Base-by-base conservation (phyloP, 257 asterid species). In the Agastache rugosa region DNA sequence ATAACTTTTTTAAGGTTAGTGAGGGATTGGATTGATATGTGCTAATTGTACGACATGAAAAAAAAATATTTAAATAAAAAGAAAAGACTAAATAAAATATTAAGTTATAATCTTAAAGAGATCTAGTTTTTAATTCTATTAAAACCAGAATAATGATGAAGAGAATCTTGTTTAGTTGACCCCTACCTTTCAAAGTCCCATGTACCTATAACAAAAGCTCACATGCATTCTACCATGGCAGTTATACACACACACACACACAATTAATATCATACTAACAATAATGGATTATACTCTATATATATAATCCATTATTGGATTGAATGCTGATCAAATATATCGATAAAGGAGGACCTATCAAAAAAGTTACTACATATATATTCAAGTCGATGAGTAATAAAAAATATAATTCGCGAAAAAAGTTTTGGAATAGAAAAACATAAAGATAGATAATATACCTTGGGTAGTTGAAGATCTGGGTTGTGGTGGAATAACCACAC, bases 401-500 rank as follows among this genome's bases (percentile, higher is more conserved):
- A 1, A 15, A 10, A 11, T 41, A 41, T 41, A 10, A 11, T 9
- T 1, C 45, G 11, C 1, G 45, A 39, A 10, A 42, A 1, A 42
- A 3, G 37, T 31, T 31, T 31, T 35, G 8, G 39, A 42, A 42
- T 11, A 10, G 1, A 42, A 42, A 10, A 8, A 19, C 6, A 22
- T 11, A 55, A 11, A 55, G 8, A 8, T 8, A 17, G 3, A 3
- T 6, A n/a, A n/a, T 8, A 16, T 63, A 75, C 72, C 77, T 58
- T 67, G 25, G 68, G 80, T 50, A 12, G 85, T 60, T 64, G 87
- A 60, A 63, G 78, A 25, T 6, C 4, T 14, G 34, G 74, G 47
- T 23, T 81, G 58, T 12, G 87, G 51, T 20, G 88, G 82, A 63
- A 81, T 75, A 69, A 62, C 83, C 62, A 88, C 86, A 6, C 96